Evolutionary conservation across 441 rosid species (phyloP), one percentile per base, ranked within the genome.

Genomic region (Rhodomyrtus psidioides): DNA sequence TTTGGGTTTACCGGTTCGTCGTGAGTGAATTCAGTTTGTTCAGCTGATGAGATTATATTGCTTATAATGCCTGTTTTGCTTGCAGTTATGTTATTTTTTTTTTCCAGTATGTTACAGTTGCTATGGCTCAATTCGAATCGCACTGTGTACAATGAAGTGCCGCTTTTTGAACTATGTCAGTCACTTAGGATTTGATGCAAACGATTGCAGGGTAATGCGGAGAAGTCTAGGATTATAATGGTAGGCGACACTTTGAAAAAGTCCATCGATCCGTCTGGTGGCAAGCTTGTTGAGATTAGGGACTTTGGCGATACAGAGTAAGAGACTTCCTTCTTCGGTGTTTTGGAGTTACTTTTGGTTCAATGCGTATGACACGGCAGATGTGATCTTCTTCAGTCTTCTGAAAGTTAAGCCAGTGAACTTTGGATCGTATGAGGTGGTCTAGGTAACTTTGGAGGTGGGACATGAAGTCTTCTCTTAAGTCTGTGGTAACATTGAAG

Each of bases 161-260:
- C 15, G 46, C 79, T 34, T 39, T 34, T 34, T 21, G 4, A 42
- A 65, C 19, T 65, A 23, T 65, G 49, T 65, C 10, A 6, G 49
- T 65, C 79, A 65, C 15, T 46, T 65, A 5, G 49, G 79, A 19
- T 65, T 19, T 65, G 34, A 0, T 34, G 0, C 39, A 28, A 53
- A 79, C 23, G 34, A 46, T 54, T 83, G 82, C 85, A 97, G 98
- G 93, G 98, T 24, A 95, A 96, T 89, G 98, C 98, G 30, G 98
- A 95, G 93, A 94, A 91, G 93, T 93, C 99, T 86, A 95, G 98
- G 86, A 94, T 97, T 70, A 88, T 97, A 55, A 94, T 97, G 98
- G 98, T 96, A 8, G 99, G 99, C 56, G 99, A 97, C 82, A 86
- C 97, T 24, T 89, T 97, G 87, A 97, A 95, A 90, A 96, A 92